Evolutionary conservation across 768 basidiomycete species (phyloP), one percentile per base, ranked within the genome.

Genomic region (Kwoniella mangroviensis): DNA sequence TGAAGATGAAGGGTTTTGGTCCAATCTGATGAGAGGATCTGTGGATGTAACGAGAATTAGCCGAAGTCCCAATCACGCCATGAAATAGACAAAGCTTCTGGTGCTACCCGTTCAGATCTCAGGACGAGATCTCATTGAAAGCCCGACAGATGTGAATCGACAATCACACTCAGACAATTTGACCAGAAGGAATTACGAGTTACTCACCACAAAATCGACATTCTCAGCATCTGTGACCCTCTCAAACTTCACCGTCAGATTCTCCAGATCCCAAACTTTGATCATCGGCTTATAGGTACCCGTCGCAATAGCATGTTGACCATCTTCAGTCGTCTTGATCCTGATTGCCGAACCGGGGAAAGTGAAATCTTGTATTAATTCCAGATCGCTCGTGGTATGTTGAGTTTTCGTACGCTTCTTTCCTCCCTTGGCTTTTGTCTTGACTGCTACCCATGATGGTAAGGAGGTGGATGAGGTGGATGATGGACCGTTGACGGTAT

Each of bases 201-300:
- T 86, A 91, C 94, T 88, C 85, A 97, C 94, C 86, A 91, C 88
- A 85, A 99, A 99, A 82, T 99, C 97, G 73, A 99, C 91, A 82
- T 98, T 99, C 86, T 98, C 96, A 13, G 91, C 89, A 80, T 99
- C 94, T 2, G 94, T 90, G 78, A 98, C 96, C 45, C 97, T 87
- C 85, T 98, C 96, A 81, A 96, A 98, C 83, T 99, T 98, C 67
- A 92, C 86, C 5, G 93, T 89, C 41, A 99, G 87, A 77, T 96
- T 91, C 81, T 93, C 90, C 49, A 99, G 84, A 83, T 98, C 97
- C 90, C 92, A 99, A 4, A 96, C 93, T 67, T 92, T 88, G 83
- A 98, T 93, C 81, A 97, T 93, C 2, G 97, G 97, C 83, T 99
- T 99, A 85, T 99, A 99, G 3, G 91, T 92, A 26, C 97, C 97